phyloP scores from a whole-genome alignment of 805 yeast genomes.

The Saccharomycopsis malanga region DNA sequence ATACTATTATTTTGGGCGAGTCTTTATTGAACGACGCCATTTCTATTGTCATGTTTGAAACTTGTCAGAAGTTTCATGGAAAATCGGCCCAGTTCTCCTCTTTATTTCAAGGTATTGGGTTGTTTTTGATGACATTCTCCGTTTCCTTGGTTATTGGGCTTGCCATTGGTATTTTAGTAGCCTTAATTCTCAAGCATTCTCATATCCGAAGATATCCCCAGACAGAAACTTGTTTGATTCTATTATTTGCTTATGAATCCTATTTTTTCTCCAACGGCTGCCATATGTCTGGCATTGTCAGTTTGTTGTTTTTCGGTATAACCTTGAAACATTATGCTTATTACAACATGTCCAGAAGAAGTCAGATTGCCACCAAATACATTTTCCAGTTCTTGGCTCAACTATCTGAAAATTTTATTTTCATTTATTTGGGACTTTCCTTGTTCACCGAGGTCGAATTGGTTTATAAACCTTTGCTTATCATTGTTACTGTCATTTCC shows the following conservation, averaged over 20 bases:
- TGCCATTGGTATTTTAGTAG: conserved; percentile 79
- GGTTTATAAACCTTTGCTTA: conserved; percentile 88
- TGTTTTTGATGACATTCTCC: conserved; percentile 88
- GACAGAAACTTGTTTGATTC: conserved; percentile 88
- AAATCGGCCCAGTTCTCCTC: conserved; percentile 65
- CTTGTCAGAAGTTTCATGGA: conserved; percentile 94
- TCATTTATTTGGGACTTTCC: conserved; percentile 89
- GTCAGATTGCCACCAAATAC: conserved; percentile 94
- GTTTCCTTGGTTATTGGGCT: conserved; percentile 87
- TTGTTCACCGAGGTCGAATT: conserved; percentile 93
- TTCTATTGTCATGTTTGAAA: conserved; percentile 97
- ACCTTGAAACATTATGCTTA: conserved; percentile 96
- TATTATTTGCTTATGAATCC: conserved; percentile 88
- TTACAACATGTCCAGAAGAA: conserved; percentile 93
- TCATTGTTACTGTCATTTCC: conserved; percentile 81
- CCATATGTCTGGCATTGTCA: conserved; percentile 98
- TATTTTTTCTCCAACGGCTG: conserved; percentile 98
- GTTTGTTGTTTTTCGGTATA: conserved; percentile 90
- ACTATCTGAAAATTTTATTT: conserved; percentile 91
- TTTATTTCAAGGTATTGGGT: conserved; percentile 89
- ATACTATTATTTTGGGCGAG: conserved; percentile 96
- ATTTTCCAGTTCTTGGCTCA: conserved; percentile 92
- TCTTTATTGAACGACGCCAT: conserved; percentile 94
- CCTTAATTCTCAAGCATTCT: conserved; percentile 83
- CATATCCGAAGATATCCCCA: conserved; percentile 93